Percentiles rank a stretch among this genome's conserved stretches.
phyloP scores from a whole-genome alignment of 148 eudicot species.

The Camellia sinensis region DNA sequence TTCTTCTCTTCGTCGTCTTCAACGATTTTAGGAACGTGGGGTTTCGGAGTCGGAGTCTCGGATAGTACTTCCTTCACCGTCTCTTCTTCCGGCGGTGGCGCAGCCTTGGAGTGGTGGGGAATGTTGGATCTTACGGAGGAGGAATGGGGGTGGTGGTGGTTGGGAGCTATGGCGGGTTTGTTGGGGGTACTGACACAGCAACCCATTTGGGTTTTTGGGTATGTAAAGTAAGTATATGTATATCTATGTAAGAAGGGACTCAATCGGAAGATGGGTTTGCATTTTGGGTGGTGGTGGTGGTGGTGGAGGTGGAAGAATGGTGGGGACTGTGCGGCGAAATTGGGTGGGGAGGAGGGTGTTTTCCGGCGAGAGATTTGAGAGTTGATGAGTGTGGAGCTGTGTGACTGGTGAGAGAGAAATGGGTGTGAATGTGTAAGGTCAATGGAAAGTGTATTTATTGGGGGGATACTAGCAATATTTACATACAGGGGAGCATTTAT shows the following conservation, averaged over 20 bases:
- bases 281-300: neutral
- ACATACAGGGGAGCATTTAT: too few species aligned
- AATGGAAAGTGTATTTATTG: too few species aligned
- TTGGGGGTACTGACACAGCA: constrained; percentile 51
- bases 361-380: too few species aligned
- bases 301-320: neutral
- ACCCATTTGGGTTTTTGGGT: constrained; percentile 37
- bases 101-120: constrained; percentile 12
- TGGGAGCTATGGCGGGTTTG: constrained; percentile 15
- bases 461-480: too few species aligned
- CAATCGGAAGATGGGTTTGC: neutral
- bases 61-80: constrained; percentile 81
- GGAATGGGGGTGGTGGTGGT: constrained; percentile 11
- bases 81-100: constrained; percentile 48
- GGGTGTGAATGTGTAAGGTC: neutral
- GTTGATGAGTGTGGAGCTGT: too few species aligned
- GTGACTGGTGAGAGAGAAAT: neutral
- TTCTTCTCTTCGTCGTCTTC: neutral
- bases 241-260: neutral
- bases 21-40: neutral
- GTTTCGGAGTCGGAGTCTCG: constrained; percentile 36
- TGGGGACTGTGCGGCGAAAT: neutral
- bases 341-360: neutral
- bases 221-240: neutral
- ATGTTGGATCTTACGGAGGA: neutral